Percentiles rank a stretch among this genome's conserved stretches.
Evolutionary conservation across 345 rosid species (phyloP).

Genomic region (Lepidium africanum): DNA sequence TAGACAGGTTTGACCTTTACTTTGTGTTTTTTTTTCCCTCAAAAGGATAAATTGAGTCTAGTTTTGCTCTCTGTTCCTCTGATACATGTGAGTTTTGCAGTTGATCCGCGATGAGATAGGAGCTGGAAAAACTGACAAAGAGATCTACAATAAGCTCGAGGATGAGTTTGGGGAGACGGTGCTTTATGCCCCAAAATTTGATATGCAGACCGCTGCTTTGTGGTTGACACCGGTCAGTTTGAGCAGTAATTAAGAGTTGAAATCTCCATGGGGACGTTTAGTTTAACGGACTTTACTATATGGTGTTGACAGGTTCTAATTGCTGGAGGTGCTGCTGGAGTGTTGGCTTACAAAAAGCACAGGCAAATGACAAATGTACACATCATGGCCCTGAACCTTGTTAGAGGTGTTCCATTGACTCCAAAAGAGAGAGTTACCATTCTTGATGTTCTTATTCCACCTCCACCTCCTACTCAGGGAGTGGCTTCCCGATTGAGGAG

Average conservation of each 20-base stretch:
- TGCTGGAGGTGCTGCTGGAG: slow-evolving; percentile 60
- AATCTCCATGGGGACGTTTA: not conserved
- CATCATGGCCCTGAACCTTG: slow-evolving; percentile 76
- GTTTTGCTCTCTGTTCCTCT: not conserved
- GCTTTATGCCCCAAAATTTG: slow-evolving; percentile 90
- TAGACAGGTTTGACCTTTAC: slow-evolving; percentile 49
- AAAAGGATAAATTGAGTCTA: not conserved
- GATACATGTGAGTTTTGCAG: slow-evolving; percentile 35
- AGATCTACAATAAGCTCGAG: slow-evolving; percentile 85
- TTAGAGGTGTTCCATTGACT: slow-evolving; percentile 77
- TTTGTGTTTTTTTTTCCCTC: not conserved
- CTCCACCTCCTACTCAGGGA: slow-evolving; percentile 42
- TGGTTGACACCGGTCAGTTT: slow-evolving; percentile 86
- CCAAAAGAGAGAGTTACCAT: slow-evolving; percentile 81
- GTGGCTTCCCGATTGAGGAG: slow-evolving; percentile 51
- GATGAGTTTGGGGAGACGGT: slow-evolving; percentile 93
- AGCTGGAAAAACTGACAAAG: slow-evolving; percentile 83
- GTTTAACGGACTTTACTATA: not conserved
- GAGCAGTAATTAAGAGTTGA: not conserved
- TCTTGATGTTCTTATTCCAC: slow-evolving; percentile 84
- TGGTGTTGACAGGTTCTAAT: slow-evolving; percentile 16
- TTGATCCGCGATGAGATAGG: slow-evolving; percentile 86
- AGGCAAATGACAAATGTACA: slow-evolving; percentile 68
- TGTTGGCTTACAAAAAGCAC: slow-evolving; percentile 66
- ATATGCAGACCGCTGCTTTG: slow-evolving; percentile 83